These are phyloP conservation scores for Phytophthora sp. DNA, from an alignment of 352 stramenopile species.

Conservation along the genomic window DNA sequence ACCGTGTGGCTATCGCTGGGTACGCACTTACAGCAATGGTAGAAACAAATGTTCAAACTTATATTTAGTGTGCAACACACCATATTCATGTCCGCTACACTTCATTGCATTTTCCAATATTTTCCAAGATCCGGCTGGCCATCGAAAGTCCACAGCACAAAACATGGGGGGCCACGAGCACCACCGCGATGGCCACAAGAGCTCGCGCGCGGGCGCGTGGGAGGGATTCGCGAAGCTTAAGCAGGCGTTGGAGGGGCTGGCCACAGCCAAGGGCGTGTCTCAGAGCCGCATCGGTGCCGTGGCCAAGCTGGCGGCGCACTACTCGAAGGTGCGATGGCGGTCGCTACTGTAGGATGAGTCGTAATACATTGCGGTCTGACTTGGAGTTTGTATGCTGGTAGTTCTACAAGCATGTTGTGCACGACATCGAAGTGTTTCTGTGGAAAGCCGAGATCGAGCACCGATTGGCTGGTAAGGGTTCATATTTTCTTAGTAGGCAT, in stretches of 20 bases:
- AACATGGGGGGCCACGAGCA: conserved; percentile 46
- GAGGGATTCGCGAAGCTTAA: conserved; percentile 74
- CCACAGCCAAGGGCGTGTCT: conserved; percentile 81
- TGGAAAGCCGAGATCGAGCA: conserved; percentile 87
- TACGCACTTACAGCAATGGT: no score
- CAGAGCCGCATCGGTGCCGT: conserved; percentile 78
- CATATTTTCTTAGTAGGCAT: conserved; percentile 1
- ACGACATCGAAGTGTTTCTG: conserved; percentile 85
- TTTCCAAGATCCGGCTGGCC: conserved; percentile 35
- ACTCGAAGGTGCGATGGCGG: conserved; percentile 61
- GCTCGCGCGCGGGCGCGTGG: conserved; percentile 49
- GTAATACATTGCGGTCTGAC: conserved; percentile 8
- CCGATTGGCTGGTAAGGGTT: conserved; percentile 64
- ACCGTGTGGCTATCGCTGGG: no score
- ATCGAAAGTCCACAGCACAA: conserved; percentile 22
- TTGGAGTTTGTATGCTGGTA: conserved; percentile 39
- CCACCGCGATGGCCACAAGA: conserved; percentile 28
- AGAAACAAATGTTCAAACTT: no score
- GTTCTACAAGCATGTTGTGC: conserved; percentile 89
- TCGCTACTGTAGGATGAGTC: not conserved
- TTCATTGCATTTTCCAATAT: conserved; percentile 8
- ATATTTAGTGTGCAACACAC: conserved; percentile 6
- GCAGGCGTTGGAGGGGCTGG: conserved; percentile 69
- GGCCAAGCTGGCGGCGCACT: conserved; percentile 70
- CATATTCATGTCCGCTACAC: not conserved